Base-by-base conservation (phyloP, 352 stramenopile genomes). In the Lagenidium sp. region DNA sequence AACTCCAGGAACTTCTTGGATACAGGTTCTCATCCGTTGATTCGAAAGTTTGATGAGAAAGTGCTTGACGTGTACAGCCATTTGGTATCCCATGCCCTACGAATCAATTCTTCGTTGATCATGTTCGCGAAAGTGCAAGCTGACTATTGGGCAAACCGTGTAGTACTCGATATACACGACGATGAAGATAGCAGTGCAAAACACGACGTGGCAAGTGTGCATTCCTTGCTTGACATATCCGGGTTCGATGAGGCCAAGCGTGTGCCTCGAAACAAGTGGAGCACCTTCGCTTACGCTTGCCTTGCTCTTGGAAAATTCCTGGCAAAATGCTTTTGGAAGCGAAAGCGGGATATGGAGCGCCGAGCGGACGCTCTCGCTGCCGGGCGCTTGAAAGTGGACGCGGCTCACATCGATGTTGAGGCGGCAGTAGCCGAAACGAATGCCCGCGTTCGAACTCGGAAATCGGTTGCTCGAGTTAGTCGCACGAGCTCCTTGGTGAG, bases 71-170 rank as follows among this genome's bases (percentile, higher is more conserved):
- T 82, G 22, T 89, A 84, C 51, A 69, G 65, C 18, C 60, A 77
- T 24, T 49, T 84, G 22, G 68, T 85, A 4, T 66, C 71, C 1
- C 60, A 82, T 34, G 68, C 70, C 8, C 53, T 89, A 18, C 60
- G 63, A 6, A 65, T 84, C 38, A 86, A 86, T 47, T 85, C 77
- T 13, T 83, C 77, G 10, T 59, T 89, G 11, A 82, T 89, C 38
- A 89, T 84, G 48, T 86, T 85, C 46, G 71, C 77, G 25, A 89
- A 89, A 45, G 73, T 89, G 10, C 73, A 89, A 46, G 64, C 68
- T 0, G 77, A 89, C 36, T 84, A 86, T 36, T 84, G 74, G 74
- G 60, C 59, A 1, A 84, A 83, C 41, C 74, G 74, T 15, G 66
- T 65, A 2, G 59, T 61, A 4, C 39, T 75, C 45, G 55, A 65